Conservation (phyloP, 192 early-diverging fungal genomes). For the Pecoramyces ruminantium region DNA sequence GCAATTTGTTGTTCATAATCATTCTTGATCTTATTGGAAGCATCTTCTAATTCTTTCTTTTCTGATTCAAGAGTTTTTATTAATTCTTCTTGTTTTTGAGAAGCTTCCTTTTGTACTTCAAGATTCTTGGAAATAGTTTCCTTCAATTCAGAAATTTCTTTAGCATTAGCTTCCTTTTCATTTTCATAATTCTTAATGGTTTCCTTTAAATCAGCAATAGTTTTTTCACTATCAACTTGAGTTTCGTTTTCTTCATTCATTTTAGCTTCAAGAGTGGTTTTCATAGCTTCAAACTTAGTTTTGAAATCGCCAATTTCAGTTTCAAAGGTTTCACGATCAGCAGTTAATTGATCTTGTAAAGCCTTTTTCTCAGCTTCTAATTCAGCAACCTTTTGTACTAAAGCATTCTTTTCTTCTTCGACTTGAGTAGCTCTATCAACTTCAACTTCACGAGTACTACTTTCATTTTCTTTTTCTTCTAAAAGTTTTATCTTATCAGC, state of each 20-base stretch:
- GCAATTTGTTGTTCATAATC: neutral
- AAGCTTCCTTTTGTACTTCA: neutral
- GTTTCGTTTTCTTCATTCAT: neutral
- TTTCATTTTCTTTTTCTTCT: neutral
- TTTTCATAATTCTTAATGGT: neutral
- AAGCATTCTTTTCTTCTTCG: neutral
- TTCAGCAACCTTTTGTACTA: neutral
- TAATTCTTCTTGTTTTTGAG: neutral
- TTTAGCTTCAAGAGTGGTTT: neutral
- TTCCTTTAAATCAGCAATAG: neutral
- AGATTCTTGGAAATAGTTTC: neutral
- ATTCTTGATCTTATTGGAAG: neutral
- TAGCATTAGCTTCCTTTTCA: neutral
- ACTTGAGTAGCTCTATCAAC: neutral
- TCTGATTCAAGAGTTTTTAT: neutral
- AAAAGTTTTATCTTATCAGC: neutral
- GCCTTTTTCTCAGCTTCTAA: neutral
- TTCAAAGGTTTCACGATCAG: neutral
- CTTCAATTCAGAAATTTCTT: neutral
- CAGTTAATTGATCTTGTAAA: neutral
- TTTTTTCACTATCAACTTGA: neutral
- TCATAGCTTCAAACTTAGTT: neutral
- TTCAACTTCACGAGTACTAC: neutral
- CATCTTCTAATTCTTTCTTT: neutral
- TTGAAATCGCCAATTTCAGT: neutral